phyloP scores from a whole-genome alignment of 768 basidiomycete species.

The Goffeauzyma gilvescens region DNA sequence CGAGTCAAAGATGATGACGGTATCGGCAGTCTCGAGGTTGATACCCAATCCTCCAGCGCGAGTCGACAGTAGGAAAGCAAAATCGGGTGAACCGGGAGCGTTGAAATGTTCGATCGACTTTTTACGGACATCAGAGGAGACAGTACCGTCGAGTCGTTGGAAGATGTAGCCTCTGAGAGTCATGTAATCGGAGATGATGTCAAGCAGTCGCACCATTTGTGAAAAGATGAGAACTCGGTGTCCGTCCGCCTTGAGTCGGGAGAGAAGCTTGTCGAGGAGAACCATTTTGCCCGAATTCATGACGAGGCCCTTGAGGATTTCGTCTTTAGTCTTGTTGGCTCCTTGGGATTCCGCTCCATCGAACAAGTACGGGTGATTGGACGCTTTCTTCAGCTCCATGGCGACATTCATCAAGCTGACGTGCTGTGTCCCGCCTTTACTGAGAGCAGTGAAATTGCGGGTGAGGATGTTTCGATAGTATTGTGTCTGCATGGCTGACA shows the following conservation, averaged over 20 bases:
- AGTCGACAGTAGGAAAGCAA: constrained; percentile 89
- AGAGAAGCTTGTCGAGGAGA: constrained; percentile 86
- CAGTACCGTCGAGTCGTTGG: constrained; percentile 80
- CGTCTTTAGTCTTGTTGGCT: constrained; percentile 45
- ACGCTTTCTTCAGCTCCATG: constrained; percentile 97
- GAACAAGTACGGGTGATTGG: constrained; percentile 89
- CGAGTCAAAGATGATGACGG: constrained; percentile 96
- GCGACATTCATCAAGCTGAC: constrained; percentile 95
- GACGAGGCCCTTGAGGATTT: constrained; percentile 81
- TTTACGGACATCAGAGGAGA: constrained; percentile 78
- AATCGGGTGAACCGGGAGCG: constrained; percentile 75
- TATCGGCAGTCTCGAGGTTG: constrained; percentile 96
- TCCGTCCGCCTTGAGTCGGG: constrained; percentile 67
- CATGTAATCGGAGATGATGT: constrained; percentile 97
- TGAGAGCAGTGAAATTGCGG: constrained; percentile 79
- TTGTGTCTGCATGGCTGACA: constrained; percentile 87
- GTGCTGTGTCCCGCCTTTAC: constrained; percentile 60
- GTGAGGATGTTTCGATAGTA: constrained; percentile 61
- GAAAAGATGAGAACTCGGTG: constrained; percentile 98
- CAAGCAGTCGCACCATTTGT: constrained; percentile 94
- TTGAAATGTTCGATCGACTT: constrained; percentile 96
- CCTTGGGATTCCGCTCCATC: constrained; percentile 63
- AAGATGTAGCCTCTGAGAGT: constrained; percentile 67
- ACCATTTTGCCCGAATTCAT: constrained; percentile 99
- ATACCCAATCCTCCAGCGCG: constrained; percentile 94